A percentile compares a stretch with the other conserved stretches of the same genome.
Evolutionary conservation across 805 yeast genomes (phyloP).

Genomic region (Myxozyma udenii): DNA sequence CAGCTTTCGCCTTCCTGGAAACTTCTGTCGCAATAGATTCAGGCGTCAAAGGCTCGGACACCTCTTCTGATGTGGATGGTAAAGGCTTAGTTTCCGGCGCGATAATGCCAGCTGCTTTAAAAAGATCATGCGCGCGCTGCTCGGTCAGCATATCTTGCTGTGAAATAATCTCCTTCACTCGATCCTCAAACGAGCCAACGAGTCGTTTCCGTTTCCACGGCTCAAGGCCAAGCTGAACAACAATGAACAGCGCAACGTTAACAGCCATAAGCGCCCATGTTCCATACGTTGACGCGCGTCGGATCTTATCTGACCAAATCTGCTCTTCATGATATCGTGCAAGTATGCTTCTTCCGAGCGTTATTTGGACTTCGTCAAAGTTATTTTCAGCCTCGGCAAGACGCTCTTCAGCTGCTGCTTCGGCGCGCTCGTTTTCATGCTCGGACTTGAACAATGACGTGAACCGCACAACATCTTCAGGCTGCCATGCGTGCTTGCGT

Average conservation of each 20-base stretch:
- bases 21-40: no score
- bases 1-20: no score
- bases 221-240: slow-evolving; percentile 84
- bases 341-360: slow-evolving; percentile 70
- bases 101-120: no score
- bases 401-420: slow-evolving; percentile 44
- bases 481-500: slow-evolving; percentile 77
- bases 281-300: slow-evolving; percentile 96
- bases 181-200: slow-evolving; percentile 78
- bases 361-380: slow-evolving; percentile 68
- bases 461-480: slow-evolving; percentile 76
- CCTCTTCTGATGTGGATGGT: no score
- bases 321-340: slow-evolving; percentile 95
- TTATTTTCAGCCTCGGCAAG: slow-evolving; percentile 55
- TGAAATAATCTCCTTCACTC: slow-evolving; percentile 57
- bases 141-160: no score
- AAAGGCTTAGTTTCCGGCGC: no score
- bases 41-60: no score
- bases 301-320: slow-evolving; percentile 94
- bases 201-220: slow-evolving; percentile 88
- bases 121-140: no score
- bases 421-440: slow-evolving; percentile 65
- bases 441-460: slow-evolving; percentile 78
- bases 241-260: slow-evolving; percentile 69
- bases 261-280: slow-evolving; percentile 86